Percentiles rank a stretch among this genome's conserved stretches.
These are phyloP conservation scores for Monosporascus sp. DNA, from an alignment of 2,329 filamentous ascomycete genomes.

Conservation along the genomic window DNA sequence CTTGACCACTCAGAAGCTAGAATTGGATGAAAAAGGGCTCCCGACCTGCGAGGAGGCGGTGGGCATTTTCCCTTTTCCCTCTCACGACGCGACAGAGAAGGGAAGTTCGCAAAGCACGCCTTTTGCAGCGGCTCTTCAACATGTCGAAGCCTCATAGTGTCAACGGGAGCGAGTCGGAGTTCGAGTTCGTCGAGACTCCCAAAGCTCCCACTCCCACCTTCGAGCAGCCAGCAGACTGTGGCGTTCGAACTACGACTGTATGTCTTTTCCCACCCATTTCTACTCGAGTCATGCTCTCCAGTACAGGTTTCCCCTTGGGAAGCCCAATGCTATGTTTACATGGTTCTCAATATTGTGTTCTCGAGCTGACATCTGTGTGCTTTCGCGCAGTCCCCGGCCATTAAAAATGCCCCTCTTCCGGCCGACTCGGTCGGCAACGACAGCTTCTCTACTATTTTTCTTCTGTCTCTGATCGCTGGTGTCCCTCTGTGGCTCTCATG, in stretches of 20 bases:
- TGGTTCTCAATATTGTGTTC: not conserved
- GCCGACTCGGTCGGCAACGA: constrained; percentile 82
- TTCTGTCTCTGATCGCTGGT: constrained; percentile 63
- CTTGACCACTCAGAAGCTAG: not conserved
- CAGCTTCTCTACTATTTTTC: constrained; percentile 76
- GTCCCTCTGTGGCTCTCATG: constrained; percentile 78
- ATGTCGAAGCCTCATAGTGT: constrained; percentile 44
- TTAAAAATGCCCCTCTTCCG: constrained; percentile 90
- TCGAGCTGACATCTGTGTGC: not conserved
- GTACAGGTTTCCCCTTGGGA: not conserved
- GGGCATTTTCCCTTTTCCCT: not conserved
- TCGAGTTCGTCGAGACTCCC: constrained; percentile 60
- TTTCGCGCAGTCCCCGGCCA: constrained; percentile 65
- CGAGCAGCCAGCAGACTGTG: constrained; percentile 48
- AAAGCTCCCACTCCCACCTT: constrained; percentile 42
- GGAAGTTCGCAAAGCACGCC: not conserved
- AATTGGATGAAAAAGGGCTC: not conserved
- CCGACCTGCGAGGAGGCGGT: not conserved
- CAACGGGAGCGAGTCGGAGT: constrained; percentile 47
- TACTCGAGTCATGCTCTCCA: not conserved
- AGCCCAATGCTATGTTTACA: too few relatives aligned
- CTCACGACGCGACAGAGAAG: not conserved
- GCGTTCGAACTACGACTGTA: constrained; percentile 50
- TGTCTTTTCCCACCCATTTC: constrained; percentile 17
- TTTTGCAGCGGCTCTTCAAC: constrained; percentile 22